Evolutionary conservation across 2,329 filamentous ascomycete species (phyloP).

Genomic region (Piedraia hortae): DNA sequence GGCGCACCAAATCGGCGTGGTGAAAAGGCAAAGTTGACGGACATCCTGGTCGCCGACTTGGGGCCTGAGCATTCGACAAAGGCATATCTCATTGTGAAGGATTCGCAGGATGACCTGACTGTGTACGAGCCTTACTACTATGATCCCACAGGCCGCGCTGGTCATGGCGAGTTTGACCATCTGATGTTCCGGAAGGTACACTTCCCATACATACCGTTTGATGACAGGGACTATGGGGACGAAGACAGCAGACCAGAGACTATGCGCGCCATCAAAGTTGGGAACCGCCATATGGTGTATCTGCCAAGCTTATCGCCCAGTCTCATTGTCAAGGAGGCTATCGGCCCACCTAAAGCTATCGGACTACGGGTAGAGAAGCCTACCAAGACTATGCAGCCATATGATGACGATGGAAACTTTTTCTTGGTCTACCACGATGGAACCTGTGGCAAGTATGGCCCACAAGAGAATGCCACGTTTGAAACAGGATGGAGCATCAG

Average conservation of each 20-base stretch:
- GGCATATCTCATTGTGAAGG: constrained; percentile 61
- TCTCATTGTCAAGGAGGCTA: constrained; percentile 59
- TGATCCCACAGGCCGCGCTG: constrained; percentile 6
- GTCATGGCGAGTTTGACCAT: constrained; percentile 4
- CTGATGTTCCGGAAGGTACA: constrained; percentile 54
- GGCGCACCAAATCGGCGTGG: constrained; percentile 44
- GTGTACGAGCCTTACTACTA: constrained; percentile 55
- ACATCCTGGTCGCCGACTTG: constrained; percentile 61
- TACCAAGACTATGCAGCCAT: constrained; percentile 7
- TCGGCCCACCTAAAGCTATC: constrained; percentile 41
- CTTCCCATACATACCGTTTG: no score
- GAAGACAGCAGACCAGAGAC: constrained; percentile 20
- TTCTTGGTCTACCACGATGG: constrained; percentile 30
- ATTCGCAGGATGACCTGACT: constrained; percentile 52
- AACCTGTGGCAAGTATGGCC: constrained; percentile 43
- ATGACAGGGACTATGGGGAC: constrained; percentile 21
- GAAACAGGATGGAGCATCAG: constrained; percentile 51
- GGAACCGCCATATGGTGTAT: constrained; percentile 57
- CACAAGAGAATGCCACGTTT: constrained; percentile 40
- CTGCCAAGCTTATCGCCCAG: constrained; percentile 43
- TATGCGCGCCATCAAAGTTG: constrained; percentile 34
- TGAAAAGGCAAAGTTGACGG: constrained; percentile 44
- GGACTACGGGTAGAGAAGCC: constrained; percentile 1
- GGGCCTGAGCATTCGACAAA: constrained; percentile 39
- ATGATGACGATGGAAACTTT: constrained; percentile 19